phyloP scores from a whole-genome alignment of 371 early-diverging fungal genomes.

The Rhizopus sp. region DNA sequence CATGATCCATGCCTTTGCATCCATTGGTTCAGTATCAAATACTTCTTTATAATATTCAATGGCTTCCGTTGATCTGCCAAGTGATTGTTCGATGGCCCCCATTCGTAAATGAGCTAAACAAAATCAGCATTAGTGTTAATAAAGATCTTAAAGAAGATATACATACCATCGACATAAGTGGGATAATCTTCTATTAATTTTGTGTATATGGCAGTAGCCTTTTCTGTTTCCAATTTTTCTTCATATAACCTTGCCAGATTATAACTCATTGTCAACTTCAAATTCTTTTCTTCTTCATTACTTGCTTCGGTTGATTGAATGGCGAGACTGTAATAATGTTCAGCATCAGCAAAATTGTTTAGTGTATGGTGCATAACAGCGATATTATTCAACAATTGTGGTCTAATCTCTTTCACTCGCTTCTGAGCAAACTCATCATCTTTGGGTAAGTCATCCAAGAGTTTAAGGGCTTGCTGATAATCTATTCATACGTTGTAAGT shows the following conservation, averaged over 20 bases:
- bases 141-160: neutral
- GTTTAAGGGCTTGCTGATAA: constrained; percentile 35
- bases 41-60: constrained; percentile 67
- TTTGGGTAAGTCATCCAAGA: constrained; percentile 21
- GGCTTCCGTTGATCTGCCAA: constrained; percentile 59
- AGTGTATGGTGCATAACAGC: constrained; percentile 71
- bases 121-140: constrained; percentile 2
- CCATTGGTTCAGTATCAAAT: constrained; percentile 63
- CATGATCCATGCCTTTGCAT: constrained; percentile 70
- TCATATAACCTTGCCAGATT: constrained; percentile 86
- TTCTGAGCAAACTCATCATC: constrained; percentile 24
- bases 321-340: constrained; percentile 39
- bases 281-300: constrained; percentile 20
- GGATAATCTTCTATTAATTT: constrained; percentile 68
- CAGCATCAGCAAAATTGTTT: constrained; percentile 39
- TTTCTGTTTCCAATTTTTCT: constrained; percentile 52
- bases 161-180: constrained; percentile 67
- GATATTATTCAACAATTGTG: constrained; percentile 82
- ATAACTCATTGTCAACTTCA: constrained; percentile 68
- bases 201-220: constrained; percentile 70
- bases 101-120: constrained; percentile 71
- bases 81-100: constrained; percentile 63
- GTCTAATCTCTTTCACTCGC: constrained; percentile 44
- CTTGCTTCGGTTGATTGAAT: constrained; percentile 36
- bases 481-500: constrained; percentile 16